Conservation (phyloP, 495 filamentous ascomycete genomes). For the Penicillium paradoxum region DNA sequence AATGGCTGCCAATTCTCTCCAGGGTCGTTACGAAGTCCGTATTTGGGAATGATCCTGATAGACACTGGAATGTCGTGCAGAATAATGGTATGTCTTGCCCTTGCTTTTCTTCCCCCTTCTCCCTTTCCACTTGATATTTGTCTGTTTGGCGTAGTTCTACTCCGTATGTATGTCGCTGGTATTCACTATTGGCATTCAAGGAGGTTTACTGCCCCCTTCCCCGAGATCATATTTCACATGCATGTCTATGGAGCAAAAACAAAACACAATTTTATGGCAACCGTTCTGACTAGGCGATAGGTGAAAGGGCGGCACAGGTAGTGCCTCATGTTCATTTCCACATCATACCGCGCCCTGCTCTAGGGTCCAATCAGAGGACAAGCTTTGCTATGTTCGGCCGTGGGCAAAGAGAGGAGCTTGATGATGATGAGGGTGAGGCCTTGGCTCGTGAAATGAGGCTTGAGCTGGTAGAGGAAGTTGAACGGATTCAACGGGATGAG, state of each 20-base stretch:
- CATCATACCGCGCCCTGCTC: slow-evolving; percentile 66
- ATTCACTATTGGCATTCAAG: slow-evolving; percentile 1
- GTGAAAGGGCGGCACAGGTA: slow-evolving; percentile 79
- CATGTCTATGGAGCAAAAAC: no score
- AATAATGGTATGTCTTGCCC: slow-evolving; percentile 66
- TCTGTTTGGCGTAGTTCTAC: background rate
- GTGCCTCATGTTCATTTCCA: slow-evolving; percentile 92
- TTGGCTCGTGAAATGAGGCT: slow-evolving; percentile 59
- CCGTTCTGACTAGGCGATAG: slow-evolving; percentile 30
- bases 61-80: slow-evolving; percentile 80
- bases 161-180: background rate
- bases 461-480: slow-evolving; percentile 52
- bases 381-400: slow-evolving; percentile 81
- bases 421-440: slow-evolving; percentile 72
- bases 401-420: slow-evolving; percentile 74
- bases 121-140: background rate
- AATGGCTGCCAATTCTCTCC: slow-evolving; percentile 70
- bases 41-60: slow-evolving; percentile 29
- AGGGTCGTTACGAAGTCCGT: slow-evolving; percentile 57
- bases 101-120: slow-evolving; percentile 4
- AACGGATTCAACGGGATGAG: slow-evolving; percentile 41
- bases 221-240: background rate
- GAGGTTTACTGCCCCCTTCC: background rate
- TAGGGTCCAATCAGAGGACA: slow-evolving; percentile 31
- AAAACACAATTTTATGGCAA: no score